Evolutionary conservation across 1,284 basidiomycete genomes (phyloP).

Genomic region (Fomitopsis schrenkii): DNA sequence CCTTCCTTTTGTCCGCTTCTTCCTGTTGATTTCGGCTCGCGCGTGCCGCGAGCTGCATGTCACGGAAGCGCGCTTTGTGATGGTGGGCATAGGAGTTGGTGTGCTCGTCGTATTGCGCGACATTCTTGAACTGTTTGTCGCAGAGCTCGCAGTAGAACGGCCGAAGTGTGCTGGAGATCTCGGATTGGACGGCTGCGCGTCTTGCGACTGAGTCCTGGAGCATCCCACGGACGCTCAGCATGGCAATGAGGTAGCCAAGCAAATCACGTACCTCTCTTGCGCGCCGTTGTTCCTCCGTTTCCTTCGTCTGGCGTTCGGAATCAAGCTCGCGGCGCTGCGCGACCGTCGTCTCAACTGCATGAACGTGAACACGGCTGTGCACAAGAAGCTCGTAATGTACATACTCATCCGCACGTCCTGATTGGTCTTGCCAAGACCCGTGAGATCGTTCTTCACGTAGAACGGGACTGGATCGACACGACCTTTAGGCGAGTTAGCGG

Average conservation of each 20-base stretch:
- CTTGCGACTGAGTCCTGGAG: conserved; percentile 63
- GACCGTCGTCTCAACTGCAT: conserved; percentile 64
- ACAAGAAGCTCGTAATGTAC: neutral
- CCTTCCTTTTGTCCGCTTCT: conserved; percentile 68
- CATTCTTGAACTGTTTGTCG: conserved; percentile 80
- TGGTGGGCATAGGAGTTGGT: conserved; percentile 82
- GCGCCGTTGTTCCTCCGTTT: conserved; percentile 70
- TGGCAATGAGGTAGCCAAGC: neutral
- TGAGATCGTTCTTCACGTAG: conserved; percentile 68
- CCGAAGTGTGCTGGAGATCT: conserved; percentile 61
- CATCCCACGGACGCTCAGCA: neutral
- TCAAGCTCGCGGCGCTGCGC: conserved; percentile 73
- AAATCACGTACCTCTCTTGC: conserved; percentile 54
- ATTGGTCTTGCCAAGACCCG: conserved; percentile 71
- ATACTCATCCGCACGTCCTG: conserved; percentile 70
- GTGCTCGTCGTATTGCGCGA: conserved; percentile 81
- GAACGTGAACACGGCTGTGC: neutral
- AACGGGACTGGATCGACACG: conserved; percentile 80
- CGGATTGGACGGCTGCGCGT: conserved; percentile 57
- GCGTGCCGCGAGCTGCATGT: conserved; percentile 66
- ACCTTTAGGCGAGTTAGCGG: conserved; percentile 36
- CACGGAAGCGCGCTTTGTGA: conserved; percentile 72
- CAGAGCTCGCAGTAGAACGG: conserved; percentile 78
- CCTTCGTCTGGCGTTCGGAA: conserved; percentile 73
- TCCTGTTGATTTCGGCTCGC: conserved; percentile 47